phyloP scores from a whole-genome alignment of 2,329 filamentous ascomycete genomes.

The Orbilia oligospora region DNA sequence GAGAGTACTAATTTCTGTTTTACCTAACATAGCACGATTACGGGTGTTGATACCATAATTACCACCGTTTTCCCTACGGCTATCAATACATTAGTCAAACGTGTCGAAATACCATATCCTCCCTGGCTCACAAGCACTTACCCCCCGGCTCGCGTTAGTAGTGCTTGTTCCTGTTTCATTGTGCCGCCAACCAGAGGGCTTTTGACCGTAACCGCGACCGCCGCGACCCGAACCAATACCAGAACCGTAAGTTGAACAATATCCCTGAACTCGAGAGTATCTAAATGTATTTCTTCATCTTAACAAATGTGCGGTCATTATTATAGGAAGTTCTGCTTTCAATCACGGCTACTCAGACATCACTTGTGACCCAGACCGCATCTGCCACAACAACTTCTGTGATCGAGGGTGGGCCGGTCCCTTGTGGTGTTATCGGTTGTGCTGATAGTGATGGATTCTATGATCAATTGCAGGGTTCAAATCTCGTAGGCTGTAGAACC shows the following conservation, averaged over 20 bases:
- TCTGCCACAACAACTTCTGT: slow-evolving; percentile 26
- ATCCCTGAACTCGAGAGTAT: no score
- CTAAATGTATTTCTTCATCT: background rate
- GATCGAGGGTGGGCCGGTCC: background rate
- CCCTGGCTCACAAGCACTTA: slow-evolving; percentile 24
- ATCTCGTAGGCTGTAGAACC: background rate
- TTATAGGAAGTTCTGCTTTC: slow-evolving; percentile 8
- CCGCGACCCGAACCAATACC: slow-evolving; percentile 15
- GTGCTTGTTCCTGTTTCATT: slow-evolving; percentile 29
- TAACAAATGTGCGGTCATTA: background rate
- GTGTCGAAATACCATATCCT: slow-evolving; percentile 27
- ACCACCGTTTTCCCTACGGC: slow-evolving; percentile 24
- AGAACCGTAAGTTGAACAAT: background rate
- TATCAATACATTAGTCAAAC: slow-evolving; percentile 31
- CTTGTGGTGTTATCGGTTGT: slow-evolving; percentile 25
- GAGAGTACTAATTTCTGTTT: background rate
- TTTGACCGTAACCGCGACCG: background rate
- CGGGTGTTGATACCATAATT: background rate
- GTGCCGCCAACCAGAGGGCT: background rate
- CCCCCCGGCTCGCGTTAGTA: slow-evolving; percentile 18
- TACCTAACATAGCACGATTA: slow-evolving; percentile 5
- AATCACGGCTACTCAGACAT: slow-evolving; percentile 8
- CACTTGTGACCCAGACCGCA: slow-evolving; percentile 6
- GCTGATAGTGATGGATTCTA: slow-evolving; percentile 20
- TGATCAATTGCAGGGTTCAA: background rate